Base-by-base conservation (phyloP, 192 early-diverging fungal genomes). In the Funneliformis geosporum region DNA sequence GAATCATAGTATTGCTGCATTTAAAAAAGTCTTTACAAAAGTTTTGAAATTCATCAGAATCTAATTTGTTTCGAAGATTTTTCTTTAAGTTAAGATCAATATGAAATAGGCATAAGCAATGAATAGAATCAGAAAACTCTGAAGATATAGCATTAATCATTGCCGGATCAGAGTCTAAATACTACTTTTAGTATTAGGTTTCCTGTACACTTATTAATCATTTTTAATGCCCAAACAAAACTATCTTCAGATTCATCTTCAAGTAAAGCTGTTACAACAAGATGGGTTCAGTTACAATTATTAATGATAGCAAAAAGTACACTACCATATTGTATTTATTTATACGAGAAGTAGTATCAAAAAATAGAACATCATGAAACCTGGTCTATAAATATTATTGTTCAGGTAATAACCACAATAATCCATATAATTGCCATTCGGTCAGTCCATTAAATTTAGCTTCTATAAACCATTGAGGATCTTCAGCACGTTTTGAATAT, bases 321-420 rank as follows among this genome's bases (percentile, higher is more conserved):
- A 25, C 62, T 10, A 64, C 62, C 25, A 64, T 64, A 64, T 64
- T 64, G 28, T 64, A 64, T 27, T 66, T 66, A 9, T 66, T 66
- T 0, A 10, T 64, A 1, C 27, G 10, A 28, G 27, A 64, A 8
- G 62, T 64, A 25, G 64, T 66, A 38, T 66, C 64, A 14, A 66
- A 66, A 66, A 46, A 66, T 11, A 66, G 23, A 38, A 38, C 28
- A 66, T 66, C 64, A 66, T 66, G 27, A 66, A 38, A 66, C 11
- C 27, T 1, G 2, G 64, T 66, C 28, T 28, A 66, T 33, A 66
- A 14, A 33, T 12, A 66, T 66, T 66, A 11, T 11, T 66, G 27
- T 38, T 66, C 64, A 33, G 64, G 11, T 33, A 5, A 38, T 33
- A 66, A 14, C 64, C 64, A 66, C 11, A 66, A 2, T 33, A 66